Percentiles rank a stretch among this genome's conserved stretches.
Evolutionary conservation across 176 grass and related monocot genomes (phyloP).

Genomic region (Poa pratensis): DNA sequence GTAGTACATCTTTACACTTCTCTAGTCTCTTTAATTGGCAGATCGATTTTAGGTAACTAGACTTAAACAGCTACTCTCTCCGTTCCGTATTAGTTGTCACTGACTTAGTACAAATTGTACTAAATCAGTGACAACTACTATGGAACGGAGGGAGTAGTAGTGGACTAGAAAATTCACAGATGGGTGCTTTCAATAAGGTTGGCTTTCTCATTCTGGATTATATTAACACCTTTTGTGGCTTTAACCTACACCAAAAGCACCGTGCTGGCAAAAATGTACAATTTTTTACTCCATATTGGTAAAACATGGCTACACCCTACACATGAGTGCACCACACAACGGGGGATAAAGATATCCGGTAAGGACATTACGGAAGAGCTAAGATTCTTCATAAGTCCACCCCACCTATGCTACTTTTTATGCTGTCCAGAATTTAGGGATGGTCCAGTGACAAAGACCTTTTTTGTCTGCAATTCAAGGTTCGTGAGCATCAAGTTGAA

Average conservation of each 20-base stretch:
- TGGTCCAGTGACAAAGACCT: constrained; percentile 50
- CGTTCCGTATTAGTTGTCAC: no score
- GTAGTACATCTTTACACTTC: background rate
- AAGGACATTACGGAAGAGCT: constrained; percentile 49
- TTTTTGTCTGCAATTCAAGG: constrained; percentile 41
- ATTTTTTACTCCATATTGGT: constrained; percentile 15
- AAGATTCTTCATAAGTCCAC: constrained; percentile 54
- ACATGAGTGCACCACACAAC: constrained; percentile 19
- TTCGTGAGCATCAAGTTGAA: constrained; percentile 47
- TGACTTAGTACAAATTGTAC: no score
- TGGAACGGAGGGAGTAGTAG: background rate
- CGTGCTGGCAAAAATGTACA: background rate
- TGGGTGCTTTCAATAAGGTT: background rate
- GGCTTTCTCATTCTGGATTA: constrained; percentile 2
- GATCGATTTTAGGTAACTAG: background rate
- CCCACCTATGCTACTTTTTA: constrained; percentile 41
- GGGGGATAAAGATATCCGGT: constrained; percentile 27
- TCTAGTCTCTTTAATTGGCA: background rate
- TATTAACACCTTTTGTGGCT: constrained; percentile 20
- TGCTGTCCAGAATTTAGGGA: constrained; percentile 50
- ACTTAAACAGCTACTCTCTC: background rate
- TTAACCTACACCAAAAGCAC: constrained; percentile 30
- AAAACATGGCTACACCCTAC: constrained; percentile 21
- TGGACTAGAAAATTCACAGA: constrained; percentile 10
- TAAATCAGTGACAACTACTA: no score